Evolutionary conservation across 306 rosid genomes (phyloP), one percentile per base, ranked within the genome.

Genomic region (Rosa lucieae): DNA sequence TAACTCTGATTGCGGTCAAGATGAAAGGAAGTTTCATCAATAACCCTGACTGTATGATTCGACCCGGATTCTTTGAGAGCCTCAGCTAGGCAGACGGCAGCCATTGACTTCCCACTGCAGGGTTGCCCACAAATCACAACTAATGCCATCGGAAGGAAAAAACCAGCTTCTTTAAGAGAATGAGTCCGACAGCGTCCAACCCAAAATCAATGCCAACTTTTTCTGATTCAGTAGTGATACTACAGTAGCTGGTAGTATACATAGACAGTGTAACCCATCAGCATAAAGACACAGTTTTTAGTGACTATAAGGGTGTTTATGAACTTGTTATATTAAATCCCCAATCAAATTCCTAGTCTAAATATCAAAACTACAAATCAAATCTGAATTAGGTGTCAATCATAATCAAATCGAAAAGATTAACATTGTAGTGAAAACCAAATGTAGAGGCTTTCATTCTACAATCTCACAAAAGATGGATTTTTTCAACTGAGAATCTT

Each of bases 51-150:
- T 63, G 90, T 85, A 53, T 26, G 86, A 18, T 82, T 87, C 11
- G 80, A 78, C 76, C 89, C 97, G 20, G 94, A 84, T 79, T 92
- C 92, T 76, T 84, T 87, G 68, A 92, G 89, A 77, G 88, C 87
- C 86, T 92, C 96, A 8, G 86, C 87, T 4, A 94, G 82, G 87
- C 80, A 82, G 17, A 80, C 58, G 1, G 96, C 92, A 32, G 90
- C 91, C 58, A 70, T 90, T 53, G 97, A 90, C 78, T 94, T 92
- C 53, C 92, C 88, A 86, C 98, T 91, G 84, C 96, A 82, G 18
- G 99, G 98, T 72, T 95, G 99, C 49, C 99, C 99, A 82, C 97
- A 93, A 39, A 95, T 83, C 32, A 95, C 97, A 79, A 95, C 96
- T 88, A 95, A 78, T n/a, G 98, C 99, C 99, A 95, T 95, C 47